These are phyloP conservation scores for Trichophyton verrucosum DNA, from an alignment of 2,329 filamentous ascomycete species.

Conservation along the genomic window DNA sequence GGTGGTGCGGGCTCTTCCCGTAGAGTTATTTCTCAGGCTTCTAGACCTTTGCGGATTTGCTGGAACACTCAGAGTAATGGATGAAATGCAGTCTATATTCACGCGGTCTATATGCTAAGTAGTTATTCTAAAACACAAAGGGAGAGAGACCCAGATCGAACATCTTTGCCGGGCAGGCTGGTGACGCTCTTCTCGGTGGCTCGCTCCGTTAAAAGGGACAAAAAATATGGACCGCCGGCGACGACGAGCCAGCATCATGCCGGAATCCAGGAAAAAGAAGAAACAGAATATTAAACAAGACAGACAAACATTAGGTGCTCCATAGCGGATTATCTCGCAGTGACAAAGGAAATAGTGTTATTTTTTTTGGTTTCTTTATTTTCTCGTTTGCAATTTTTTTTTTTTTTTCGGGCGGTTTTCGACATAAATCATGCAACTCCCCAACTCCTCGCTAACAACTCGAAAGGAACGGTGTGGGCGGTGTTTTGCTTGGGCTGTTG, in stretches of 20 bases:
- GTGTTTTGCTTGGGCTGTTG: background rate
- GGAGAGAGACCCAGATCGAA: background rate
- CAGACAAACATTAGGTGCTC: background rate
- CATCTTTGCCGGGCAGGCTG: conserved; percentile 1
- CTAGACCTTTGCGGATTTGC: too few relatives aligned
- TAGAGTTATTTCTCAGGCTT: too few relatives aligned
- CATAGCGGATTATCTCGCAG: too few relatives aligned
- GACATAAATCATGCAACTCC: conserved; percentile 1
- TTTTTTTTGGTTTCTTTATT: background rate
- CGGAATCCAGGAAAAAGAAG: background rate
- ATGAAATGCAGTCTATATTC: conserved; percentile 1
- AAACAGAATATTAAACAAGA: background rate
- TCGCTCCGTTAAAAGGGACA: background rate
- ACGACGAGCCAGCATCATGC: background rate
- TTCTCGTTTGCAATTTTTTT: background rate
- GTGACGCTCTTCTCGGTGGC: background rate
- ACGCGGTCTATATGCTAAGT: background rate
- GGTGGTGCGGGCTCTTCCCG: too few relatives aligned
- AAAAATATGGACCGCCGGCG: background rate
- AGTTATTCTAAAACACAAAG: background rate
- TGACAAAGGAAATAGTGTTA: background rate
- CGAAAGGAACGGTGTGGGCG: background rate
- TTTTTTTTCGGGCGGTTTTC: background rate
- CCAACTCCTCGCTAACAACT: conserved; percentile 3
- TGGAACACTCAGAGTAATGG: background rate